A percentile compares a stretch with the other conserved stretches of the same genome.
These are phyloP conservation scores for Apiospora koreana DNA, from an alignment of 2,329 filamentous ascomycete species.

Conservation along the genomic window DNA sequence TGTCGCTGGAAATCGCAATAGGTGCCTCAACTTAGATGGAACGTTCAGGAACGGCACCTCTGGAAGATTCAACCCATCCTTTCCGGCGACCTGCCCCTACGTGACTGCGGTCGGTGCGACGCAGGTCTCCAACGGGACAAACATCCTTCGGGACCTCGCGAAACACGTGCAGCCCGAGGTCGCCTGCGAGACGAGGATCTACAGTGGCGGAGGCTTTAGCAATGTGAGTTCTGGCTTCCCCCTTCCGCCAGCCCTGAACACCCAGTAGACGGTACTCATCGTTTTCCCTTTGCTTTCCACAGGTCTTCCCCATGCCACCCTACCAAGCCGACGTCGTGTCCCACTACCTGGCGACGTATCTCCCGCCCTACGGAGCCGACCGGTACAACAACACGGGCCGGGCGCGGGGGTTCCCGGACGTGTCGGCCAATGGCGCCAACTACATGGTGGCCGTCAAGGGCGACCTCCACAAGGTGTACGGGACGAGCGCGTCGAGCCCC, in stretches of 20 bases:
- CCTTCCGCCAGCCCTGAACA: too few relatives aligned
- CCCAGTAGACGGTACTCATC: neutral
- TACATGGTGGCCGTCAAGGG: constrained; percentile 31
- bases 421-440: constrained; percentile 50
- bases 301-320: constrained; percentile 46
- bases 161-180: neutral
- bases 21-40: constrained; percentile 40
- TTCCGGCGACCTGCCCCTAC: neutral
- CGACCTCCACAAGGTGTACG: neutral
- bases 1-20: constrained; percentile 29
- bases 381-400: constrained; percentile 24
- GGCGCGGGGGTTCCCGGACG: constrained; percentile 33
- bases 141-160: constrained; percentile 5
- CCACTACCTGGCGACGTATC: constrained; percentile 32
- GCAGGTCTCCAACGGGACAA: constrained; percentile 16
- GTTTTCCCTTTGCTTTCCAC: too few relatives aligned
- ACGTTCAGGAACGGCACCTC: constrained; percentile 50
- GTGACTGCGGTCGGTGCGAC: constrained; percentile 8
- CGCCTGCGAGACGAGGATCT: constrained; percentile 13
- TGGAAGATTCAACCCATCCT: constrained; percentile 31
- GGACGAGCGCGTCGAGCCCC: constrained; percentile 23
- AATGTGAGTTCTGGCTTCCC: neutral
- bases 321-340: constrained; percentile 47
- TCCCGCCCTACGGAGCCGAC: constrained; percentile 30
- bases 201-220: constrained; percentile 34